These are phyloP conservation scores for Akanthomyces dipterigenus DNA, from an alignment of 2,329 filamentous ascomycete genomes.

Conservation along the genomic window DNA sequence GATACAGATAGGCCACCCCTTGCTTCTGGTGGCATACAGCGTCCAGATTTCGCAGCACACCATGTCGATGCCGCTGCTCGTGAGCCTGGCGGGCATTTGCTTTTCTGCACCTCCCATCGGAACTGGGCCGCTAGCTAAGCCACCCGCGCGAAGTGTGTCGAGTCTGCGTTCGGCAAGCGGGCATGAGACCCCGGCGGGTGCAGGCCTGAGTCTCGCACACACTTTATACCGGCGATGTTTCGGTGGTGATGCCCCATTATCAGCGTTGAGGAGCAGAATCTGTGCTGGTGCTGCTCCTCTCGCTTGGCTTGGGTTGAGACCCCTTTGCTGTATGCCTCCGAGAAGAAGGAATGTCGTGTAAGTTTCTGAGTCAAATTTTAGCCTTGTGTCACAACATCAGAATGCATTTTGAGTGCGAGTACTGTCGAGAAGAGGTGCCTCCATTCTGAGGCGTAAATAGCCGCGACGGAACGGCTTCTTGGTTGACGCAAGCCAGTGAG, in stretches of 20 bases:
- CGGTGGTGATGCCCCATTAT: too few relatives aligned
- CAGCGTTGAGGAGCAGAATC: neutral
- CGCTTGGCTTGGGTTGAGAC: neutral
- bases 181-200: neutral
- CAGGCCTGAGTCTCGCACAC: neutral
- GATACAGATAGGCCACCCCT: neutral
- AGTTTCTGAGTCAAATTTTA: neutral
- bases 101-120: neutral
- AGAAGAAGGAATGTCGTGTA: neutral
- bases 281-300: neutral
- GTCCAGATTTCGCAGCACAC: neutral
- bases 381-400: too few relatives aligned
- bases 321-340: neutral
- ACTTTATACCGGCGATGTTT: neutral
- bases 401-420: too few relatives aligned
- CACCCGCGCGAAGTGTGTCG: neutral
- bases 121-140: neutral
- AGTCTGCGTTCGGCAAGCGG: neutral
- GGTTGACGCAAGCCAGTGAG: neutral
- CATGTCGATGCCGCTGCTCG: neutral
- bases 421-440: neutral
- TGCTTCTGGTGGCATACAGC: neutral
- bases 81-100: neutral
- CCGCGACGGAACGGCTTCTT: neutral
- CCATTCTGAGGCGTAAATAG: neutral